Percentiles rank a stretch among this genome's conserved stretches.
phyloP scores from a whole-genome alignment of 2,329 filamentous ascomycete species.

The Ophiostoma tasmaniense region DNA sequence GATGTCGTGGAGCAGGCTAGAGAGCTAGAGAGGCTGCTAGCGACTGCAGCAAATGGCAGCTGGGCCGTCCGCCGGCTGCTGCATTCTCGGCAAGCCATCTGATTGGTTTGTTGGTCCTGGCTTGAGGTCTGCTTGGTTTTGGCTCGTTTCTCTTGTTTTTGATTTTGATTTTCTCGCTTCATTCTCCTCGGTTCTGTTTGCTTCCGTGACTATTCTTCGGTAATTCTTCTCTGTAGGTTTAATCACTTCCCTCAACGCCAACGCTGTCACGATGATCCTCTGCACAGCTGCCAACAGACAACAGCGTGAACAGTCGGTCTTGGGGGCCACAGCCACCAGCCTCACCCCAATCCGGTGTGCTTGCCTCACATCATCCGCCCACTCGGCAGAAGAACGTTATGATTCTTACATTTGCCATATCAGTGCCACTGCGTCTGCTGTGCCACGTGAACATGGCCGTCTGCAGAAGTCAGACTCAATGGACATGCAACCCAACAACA shows the following conservation, averaged over 20 bases:
- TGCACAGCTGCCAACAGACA: not conserved
- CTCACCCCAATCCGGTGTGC: not conserved
- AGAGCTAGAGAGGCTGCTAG: not conserved
- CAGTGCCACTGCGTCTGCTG: not conserved
- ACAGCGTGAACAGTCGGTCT: not conserved
- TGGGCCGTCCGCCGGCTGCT: not conserved
- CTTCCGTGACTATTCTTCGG: no score
- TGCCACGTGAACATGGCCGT: not conserved
- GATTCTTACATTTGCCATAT: not conserved
- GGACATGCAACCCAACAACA: not conserved
- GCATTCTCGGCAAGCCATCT: conserved; percentile 8
- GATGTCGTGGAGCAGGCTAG: not conserved
- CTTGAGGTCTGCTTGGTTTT: no score
- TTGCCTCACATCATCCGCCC: not conserved
- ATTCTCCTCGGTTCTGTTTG: not conserved
- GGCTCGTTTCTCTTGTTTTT: no score
- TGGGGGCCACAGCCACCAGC: not conserved
- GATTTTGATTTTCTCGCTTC: not conserved
- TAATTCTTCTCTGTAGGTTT: not conserved
- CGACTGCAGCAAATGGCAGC: not conserved
- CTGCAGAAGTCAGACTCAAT: not conserved
- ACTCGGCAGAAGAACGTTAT: not conserved
- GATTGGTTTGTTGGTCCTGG: conserved; percentile 10
- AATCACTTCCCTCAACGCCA: not conserved
- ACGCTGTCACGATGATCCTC: not conserved